Conservation (phyloP, 1,284 basidiomycete species). For the Paramarasmius palmivorus region DNA sequence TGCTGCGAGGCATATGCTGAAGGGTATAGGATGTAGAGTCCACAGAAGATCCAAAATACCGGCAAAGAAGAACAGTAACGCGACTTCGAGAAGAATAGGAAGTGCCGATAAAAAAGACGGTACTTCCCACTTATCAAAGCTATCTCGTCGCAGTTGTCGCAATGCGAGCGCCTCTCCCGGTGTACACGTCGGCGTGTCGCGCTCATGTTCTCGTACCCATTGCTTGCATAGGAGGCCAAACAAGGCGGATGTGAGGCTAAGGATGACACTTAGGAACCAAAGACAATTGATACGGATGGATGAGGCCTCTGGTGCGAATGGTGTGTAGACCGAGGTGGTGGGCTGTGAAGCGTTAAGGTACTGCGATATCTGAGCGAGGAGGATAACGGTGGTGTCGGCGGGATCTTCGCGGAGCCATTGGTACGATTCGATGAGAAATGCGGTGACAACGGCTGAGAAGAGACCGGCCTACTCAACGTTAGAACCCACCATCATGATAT, state of each 20-base stretch:
- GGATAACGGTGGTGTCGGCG: constrained; percentile 2
- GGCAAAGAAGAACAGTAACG: constrained; percentile 6
- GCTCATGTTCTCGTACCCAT: constrained; percentile 10
- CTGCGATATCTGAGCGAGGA: constrained; percentile 14
- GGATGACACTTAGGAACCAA: constrained; percentile 14
- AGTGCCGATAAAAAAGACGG: neutral
- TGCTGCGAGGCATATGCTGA: neutral
- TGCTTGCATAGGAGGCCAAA: constrained; percentile 12
- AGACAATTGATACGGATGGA: constrained; percentile 8
- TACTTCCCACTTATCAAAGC: constrained; percentile 4
- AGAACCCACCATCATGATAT: too few relatives aligned
- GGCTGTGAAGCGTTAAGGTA: neutral
- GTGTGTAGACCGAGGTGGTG: neutral
- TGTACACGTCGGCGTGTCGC: neutral
- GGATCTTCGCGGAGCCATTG: constrained; percentile 13
- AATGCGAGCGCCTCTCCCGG: neutral
- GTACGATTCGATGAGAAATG: constrained; percentile 20
- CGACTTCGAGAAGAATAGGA: constrained; percentile 7
- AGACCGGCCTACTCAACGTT: constrained; percentile 16
- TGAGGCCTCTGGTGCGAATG: neutral
- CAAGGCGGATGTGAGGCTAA: constrained; percentile 5
- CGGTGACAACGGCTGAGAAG: constrained; percentile 22
- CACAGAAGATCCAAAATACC: constrained; percentile 6
- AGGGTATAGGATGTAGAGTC: neutral
- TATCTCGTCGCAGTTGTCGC: constrained; percentile 7